These are phyloP conservation scores for Pleurotus platypus DNA, from an alignment of 768 basidiomycete species.

Conservation along the genomic window DNA sequence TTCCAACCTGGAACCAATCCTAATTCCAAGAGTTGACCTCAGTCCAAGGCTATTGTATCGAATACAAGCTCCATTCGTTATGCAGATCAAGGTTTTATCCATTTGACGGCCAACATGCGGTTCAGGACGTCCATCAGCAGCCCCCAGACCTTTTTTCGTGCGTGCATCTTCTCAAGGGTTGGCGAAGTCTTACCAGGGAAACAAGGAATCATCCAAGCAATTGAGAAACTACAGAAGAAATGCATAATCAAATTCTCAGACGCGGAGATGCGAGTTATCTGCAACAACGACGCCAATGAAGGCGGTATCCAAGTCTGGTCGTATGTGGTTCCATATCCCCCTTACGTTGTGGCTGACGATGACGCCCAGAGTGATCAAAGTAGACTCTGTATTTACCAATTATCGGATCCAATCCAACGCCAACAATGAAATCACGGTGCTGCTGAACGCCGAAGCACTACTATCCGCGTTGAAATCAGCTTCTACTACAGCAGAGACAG, in stretches of 20 bases:
- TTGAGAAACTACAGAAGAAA: slow-evolving; percentile 82
- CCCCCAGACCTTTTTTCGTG: slow-evolving; percentile 4
- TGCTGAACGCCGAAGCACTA: slow-evolving; percentile 71
- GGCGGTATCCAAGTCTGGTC: slow-evolving; percentile 88
- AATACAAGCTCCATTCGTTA: too few species aligned
- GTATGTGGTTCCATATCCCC: slow-evolving; percentile 17
- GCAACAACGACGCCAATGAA: slow-evolving; percentile 74
- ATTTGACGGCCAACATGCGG: background rate
- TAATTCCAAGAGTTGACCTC: too few species aligned
- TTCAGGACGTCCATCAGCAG: slow-evolving; percentile 2
- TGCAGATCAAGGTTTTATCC: too few species aligned
- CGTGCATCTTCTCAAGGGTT: background rate
- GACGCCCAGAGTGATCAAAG: slow-evolving; percentile 53
- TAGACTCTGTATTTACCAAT: slow-evolving; percentile 62
- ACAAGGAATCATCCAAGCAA: slow-evolving; percentile 72
- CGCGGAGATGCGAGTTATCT: slow-evolving; percentile 76
- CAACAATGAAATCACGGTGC: slow-evolving; percentile 74
- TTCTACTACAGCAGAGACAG: slow-evolving; percentile 29
- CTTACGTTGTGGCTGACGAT: background rate
- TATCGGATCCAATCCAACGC: slow-evolving; percentile 89
- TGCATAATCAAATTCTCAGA: slow-evolving; percentile 81
- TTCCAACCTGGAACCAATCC: too few species aligned
- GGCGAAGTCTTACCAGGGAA: background rate
- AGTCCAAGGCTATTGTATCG: too few species aligned
- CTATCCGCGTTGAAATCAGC: slow-evolving; percentile 70